Evolutionary conservation across 169 alveolate genomes (phyloP), one percentile per base, ranked within the genome.

Genomic region (Plasmodium adleri): DNA sequence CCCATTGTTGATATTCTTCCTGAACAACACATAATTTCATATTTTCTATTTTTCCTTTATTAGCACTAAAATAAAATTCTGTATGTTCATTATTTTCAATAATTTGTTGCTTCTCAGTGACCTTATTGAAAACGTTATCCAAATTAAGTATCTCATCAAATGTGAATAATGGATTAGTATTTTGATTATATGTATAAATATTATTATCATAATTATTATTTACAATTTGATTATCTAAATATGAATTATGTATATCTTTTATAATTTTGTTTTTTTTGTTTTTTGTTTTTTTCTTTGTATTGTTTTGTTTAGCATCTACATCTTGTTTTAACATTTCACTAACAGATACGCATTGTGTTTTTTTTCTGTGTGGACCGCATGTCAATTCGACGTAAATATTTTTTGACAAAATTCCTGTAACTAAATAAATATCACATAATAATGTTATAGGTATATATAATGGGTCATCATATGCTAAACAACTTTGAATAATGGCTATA

Each of bases 401-500:
- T 45, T 67, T 50, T 28, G 92, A 86, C 43, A 88, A 72, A 22
- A 92, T 54, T n/a, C 97, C 93, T 26, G 95, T 95, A 10, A 96
- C 93, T 86, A 92, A 93, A 87, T 95, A 96, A 15, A 95, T 95
- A 92, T 96, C 98, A 5, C 96, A 94, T 52, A 96, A 92, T 15
- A 96, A 71, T 22, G 95, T 87, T 3, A 95, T 88, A 3, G 98
- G 97, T 54, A 88, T 88, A 72, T 94, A 94, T 20, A 92, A 88
- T n/a, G 97, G 96, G 24, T 96, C 96, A 49, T 96, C 98, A 59
- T 91, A 89, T 0, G 96, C 96, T 67, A 93, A 95, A 72, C 98
- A 96, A 13, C 98, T 90, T 39, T 94, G 93, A 15, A 94, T 92
- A 62, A 94, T 97, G 24, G 98, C 98, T n/a, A 94, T 94, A 93